A percentile compares a stretch with the other conserved stretches of the same genome.
Evolutionary conservation across 2,329 filamentous ascomycete species (phyloP).

Genomic region (Pseudogymnoascus destructans): DNA sequence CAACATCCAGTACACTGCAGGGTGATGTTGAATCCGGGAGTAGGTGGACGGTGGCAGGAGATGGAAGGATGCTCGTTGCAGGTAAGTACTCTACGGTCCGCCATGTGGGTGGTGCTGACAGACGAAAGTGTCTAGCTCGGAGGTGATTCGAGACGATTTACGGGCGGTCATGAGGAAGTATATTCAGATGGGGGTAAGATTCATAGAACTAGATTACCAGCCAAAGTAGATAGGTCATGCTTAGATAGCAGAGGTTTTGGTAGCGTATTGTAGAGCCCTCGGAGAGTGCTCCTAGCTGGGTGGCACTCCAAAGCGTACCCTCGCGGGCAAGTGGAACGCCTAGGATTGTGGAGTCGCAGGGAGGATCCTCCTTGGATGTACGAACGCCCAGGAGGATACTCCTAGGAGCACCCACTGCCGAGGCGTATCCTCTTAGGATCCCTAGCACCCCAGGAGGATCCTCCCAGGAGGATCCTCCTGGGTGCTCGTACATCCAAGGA

Average conservation of each 20-base stretch:
- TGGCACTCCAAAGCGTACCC: neutral
- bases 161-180: conserved; percentile 12
- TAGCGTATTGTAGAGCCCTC: neutral
- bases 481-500: neutral
- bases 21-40: neutral
- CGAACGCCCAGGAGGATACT: neutral
- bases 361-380: neutral
- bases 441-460: neutral
- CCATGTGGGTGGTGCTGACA: neutral
- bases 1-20: neutral
- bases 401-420: neutral
- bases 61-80: neutral
- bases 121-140: conserved; percentile 12
- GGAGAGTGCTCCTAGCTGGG: neutral
- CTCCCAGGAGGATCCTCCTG: neutral
- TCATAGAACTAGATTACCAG: conserved; percentile 15
- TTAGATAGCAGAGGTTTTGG: neutral
- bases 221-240: conserved; percentile 7
- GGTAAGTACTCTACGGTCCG: neutral
- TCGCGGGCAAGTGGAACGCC: neutral
- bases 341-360: neutral
- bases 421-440: neutral
- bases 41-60: neutral
- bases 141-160: conserved; percentile 14
- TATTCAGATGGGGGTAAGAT: conserved; percentile 14